Evolutionary conservation across 2,329 filamentous ascomycete species (phyloP).

Genomic region (Aspergillus jensenii): DNA sequence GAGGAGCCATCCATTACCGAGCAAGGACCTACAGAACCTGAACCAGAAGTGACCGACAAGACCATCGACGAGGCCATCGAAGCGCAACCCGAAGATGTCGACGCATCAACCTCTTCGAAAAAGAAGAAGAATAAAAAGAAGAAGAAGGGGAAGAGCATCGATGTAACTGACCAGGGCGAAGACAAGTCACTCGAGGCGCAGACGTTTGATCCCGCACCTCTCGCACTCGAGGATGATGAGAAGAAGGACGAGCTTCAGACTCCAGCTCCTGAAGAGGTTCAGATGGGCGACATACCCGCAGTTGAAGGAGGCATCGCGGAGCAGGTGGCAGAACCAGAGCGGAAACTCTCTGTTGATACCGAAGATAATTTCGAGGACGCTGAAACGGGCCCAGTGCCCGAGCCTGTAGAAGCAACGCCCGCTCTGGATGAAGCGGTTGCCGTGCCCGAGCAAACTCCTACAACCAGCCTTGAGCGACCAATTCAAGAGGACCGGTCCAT

Average conservation of each 20-base stretch:
- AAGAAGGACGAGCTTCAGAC: background rate
- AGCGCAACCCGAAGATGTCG: constrained; percentile 12
- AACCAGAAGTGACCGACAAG: background rate
- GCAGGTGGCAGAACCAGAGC: background rate
- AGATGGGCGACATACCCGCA: background rate
- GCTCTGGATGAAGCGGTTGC: background rate
- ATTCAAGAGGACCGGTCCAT: background rate
- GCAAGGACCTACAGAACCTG: background rate
- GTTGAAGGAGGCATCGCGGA: background rate
- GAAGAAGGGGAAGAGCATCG: constrained; percentile 27
- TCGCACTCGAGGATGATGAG: background rate
- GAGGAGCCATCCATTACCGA: background rate
- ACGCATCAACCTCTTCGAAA: constrained; percentile 18
- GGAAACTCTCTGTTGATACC: background rate
- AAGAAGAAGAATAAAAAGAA: constrained; percentile 41
- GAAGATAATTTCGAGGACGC: background rate
- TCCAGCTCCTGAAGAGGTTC: background rate
- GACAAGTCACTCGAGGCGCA: background rate
- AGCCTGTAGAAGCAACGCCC: background rate
- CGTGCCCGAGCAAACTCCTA: background rate
- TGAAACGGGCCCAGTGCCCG: background rate
- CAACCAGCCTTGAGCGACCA: background rate
- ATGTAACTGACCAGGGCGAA: constrained; percentile 18
- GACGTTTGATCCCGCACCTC: background rate
- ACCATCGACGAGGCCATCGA: background rate